These are phyloP conservation scores for Anthracocystis setariae DNA, from an alignment of 1,284 basidiomycete genomes.

Conservation along the genomic window DNA sequence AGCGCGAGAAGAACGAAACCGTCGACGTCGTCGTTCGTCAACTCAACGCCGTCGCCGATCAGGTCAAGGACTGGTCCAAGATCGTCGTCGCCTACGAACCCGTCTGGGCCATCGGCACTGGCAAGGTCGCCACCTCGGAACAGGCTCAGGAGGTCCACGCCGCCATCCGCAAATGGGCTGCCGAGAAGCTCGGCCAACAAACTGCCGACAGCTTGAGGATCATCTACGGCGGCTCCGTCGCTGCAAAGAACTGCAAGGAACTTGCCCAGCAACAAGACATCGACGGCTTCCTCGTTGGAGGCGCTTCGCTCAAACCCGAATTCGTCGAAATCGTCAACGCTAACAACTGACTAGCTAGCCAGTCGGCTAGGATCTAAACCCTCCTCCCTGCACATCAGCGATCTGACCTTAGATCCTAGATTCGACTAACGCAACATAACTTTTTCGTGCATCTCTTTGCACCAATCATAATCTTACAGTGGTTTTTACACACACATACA, in stretches of 20 bases:
- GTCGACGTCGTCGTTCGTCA: conserved; percentile 83
- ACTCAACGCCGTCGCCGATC: conserved; percentile 78
- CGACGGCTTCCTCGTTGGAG: conserved; percentile 99
- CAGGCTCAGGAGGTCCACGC: conserved; percentile 93
- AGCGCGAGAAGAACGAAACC: conserved; percentile 85
- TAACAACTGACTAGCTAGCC: conserved; percentile 34
- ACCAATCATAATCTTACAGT: too few species aligned
- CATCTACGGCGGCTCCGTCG: conserved; percentile 96
- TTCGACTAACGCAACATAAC: too few species aligned
- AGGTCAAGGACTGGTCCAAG: conserved; percentile 83
- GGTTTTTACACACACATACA: background rate
- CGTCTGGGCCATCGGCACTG: conserved; percentile 98
- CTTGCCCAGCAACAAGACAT: conserved; percentile 77
- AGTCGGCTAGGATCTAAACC: conserved; percentile 37
- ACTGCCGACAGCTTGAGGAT: conserved; percentile 84
- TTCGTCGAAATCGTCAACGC: conserved; percentile 82
- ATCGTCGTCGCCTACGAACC: conserved; percentile 85
- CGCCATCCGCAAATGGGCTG: conserved; percentile 82
- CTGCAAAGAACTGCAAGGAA: conserved; percentile 85
- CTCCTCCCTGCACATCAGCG: too few species aligned
- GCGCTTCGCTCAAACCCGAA: conserved; percentile 96
- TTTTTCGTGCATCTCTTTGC: too few species aligned
- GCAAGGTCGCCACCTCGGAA: conserved; percentile 87
- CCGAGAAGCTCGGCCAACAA: conserved; percentile 74
- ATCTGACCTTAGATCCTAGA: too few species aligned